These are phyloP conservation scores for Diplodia sapinea DNA, from an alignment of 2,329 filamentous ascomycete genomes.

Conservation along the genomic window DNA sequence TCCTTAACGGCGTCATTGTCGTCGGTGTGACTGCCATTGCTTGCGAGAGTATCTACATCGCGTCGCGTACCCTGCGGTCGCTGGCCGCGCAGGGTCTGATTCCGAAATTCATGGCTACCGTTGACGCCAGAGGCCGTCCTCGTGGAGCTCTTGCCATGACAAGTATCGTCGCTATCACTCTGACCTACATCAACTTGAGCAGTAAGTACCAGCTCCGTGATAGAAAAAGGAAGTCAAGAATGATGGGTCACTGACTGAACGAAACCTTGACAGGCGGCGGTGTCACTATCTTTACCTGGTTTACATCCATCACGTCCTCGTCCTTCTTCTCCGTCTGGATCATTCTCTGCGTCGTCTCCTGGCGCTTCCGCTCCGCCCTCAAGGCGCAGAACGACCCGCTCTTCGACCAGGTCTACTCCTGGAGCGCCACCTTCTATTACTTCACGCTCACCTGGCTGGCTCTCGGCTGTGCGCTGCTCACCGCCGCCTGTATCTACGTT, in stretches of 20 bases:
- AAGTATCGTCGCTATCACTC: conserved; percentile 35
- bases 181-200: conserved; percentile 45
- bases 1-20: conserved; percentile 45
- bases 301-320: conserved; percentile 41
- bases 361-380: conserved; percentile 42
- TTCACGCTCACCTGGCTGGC: conserved; percentile 41
- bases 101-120: conserved; percentile 38
- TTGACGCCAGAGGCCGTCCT: conserved; percentile 43
- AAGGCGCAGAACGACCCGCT: conserved; percentile 39
- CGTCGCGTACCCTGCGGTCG: conserved; percentile 42
- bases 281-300: conserved; percentile 39
- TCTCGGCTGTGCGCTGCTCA: conserved; percentile 32
- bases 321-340: conserved; percentile 46
- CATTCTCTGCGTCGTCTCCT: conserved; percentile 43
- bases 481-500: conserved; percentile 25
- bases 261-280: conserved; percentile 34
- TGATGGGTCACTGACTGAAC: neutral
- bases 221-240: neutral
- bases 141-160: conserved; percentile 41
- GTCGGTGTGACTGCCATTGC: conserved; percentile 43
- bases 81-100: conserved; percentile 41
- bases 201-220: conserved; percentile 6
- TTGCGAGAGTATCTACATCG: conserved; percentile 43
- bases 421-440: conserved; percentile 41
- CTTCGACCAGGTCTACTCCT: conserved; percentile 40